Conservation (phyloP, 371 early-diverging fungal genomes). For the Actinomortierella wolfii region DNA sequence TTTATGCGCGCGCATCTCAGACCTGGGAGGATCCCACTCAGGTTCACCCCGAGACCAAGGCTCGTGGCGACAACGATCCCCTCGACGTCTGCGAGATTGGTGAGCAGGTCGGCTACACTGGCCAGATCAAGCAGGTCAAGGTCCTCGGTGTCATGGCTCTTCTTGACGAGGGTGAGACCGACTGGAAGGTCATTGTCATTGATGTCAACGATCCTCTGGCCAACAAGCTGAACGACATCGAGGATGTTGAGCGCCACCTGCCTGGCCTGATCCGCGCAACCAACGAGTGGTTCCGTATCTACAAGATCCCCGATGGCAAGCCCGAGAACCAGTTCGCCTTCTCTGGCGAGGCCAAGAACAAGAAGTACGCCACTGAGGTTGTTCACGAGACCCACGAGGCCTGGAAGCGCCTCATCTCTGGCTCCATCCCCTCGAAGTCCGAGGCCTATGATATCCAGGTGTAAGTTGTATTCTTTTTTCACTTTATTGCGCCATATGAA, state of each 20-base stretch:
- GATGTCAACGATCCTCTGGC: constrained; percentile 96
- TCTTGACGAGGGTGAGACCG: constrained; percentile 98
- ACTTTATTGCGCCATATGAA: not conserved
- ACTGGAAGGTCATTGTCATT: constrained; percentile 99
- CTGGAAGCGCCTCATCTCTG: constrained; percentile 89
- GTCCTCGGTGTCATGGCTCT: constrained; percentile 97
- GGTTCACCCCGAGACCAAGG: constrained; percentile 86
- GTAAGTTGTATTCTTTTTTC: constrained; percentile 49
- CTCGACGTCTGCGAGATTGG: constrained; percentile 99
- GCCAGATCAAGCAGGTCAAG: constrained; percentile 99
- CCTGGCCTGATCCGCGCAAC: constrained; percentile 97
- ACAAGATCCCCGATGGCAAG: constrained; percentile 99
- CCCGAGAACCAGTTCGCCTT: constrained; percentile 98
- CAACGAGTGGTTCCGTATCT: constrained; percentile 98
- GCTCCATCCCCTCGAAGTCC: constrained; percentile 57
- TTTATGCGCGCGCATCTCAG: constrained; percentile 53
- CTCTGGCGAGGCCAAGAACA: constrained; percentile 88
- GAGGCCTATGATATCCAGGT: constrained; percentile 74
- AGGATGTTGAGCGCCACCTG: constrained; percentile 94
- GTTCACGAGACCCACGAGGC: constrained; percentile 94
- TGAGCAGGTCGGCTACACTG: constrained; percentile 82
- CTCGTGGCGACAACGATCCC: constrained; percentile 98
- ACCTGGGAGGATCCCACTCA: constrained; percentile 99
- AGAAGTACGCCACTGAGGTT: constrained; percentile 91
- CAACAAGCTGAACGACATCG: constrained; percentile 92